Percentiles rank a stretch among this genome's conserved stretches.
These are phyloP conservation scores for Zoysia matrella DNA, from an alignment of 202 grass and related monocot genomes.

Conservation along the genomic window DNA sequence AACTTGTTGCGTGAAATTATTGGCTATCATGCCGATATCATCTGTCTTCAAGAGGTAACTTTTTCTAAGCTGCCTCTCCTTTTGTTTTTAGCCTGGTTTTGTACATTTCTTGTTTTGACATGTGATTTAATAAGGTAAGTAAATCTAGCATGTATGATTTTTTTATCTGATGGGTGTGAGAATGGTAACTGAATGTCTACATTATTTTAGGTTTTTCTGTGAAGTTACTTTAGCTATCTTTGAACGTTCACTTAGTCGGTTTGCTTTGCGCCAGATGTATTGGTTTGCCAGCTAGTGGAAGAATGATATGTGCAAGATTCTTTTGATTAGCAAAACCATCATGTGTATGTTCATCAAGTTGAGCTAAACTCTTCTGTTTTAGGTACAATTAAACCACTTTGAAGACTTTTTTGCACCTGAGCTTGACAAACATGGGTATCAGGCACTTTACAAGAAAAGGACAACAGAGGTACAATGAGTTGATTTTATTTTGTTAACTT, in stretches of 20 bases:
- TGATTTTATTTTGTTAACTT: conserved; percentile 33
- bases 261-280: conserved; percentile 15
- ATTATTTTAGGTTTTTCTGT: not conserved
- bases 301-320: not conserved
- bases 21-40: conserved; percentile 97
- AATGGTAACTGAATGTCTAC: not conserved
- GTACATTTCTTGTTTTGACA: conserved; percentile 22
- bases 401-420: conserved; percentile 97
- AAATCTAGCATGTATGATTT: conserved; percentile 13
- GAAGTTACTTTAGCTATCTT: not conserved
- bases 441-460: conserved; percentile 97
- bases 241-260: not conserved
- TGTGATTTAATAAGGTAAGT: not conserved
- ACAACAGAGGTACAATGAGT: conserved; percentile 74
- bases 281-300: conserved; percentile 12
- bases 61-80: conserved; percentile 21
- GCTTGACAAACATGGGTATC: conserved; percentile 99
- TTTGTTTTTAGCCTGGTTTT: not conserved
- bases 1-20: conserved; percentile 98
- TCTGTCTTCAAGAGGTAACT: conserved; percentile 98
- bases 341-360: conserved; percentile 28
- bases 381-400: conserved; percentile 94
- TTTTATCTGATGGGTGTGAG: not conserved
- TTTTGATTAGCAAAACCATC: conserved; percentile 3
- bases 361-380: conserved; percentile 44